Evolutionary conservation across 306 rosid species (phyloP).

Genomic region (Pachyrhizus erosus): DNA sequence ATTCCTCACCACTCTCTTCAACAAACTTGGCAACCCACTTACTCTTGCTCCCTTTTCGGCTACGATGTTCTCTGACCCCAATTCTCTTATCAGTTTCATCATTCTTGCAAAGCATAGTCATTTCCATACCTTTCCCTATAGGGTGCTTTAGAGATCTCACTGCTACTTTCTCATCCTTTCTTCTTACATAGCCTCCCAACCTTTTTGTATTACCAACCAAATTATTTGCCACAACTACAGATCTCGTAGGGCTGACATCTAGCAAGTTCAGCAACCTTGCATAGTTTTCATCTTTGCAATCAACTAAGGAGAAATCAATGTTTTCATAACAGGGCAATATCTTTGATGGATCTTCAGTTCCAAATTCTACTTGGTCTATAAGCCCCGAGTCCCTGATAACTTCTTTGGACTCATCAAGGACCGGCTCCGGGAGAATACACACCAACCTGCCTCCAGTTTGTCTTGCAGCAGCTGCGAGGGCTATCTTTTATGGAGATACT

Average conservation of each 20-base stretch:
- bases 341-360: conserved; percentile 62
- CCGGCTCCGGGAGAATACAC: conserved; percentile 64
- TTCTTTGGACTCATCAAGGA: conserved; percentile 55
- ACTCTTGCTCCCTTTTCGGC: conserved; percentile 47
- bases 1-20: conserved; percentile 63
- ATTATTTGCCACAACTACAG: conserved; percentile 66
- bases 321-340: conserved; percentile 53
- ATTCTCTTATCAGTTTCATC: conserved; percentile 23
- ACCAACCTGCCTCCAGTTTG: conserved; percentile 69
- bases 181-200: conserved; percentile 45
- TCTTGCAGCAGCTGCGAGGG: conserved; percentile 67
- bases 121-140: conserved; percentile 66
- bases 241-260: conserved; percentile 59
- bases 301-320: conserved; percentile 64
- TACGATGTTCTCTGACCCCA: conserved; percentile 2
- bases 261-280: conserved; percentile 54
- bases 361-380: conserved; percentile 62
- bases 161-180: conserved; percentile 50
- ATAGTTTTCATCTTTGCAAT: conserved; percentile 56
- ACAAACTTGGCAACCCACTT: conserved; percentile 65
- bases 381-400: conserved; percentile 59
- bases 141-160: conserved; percentile 62
- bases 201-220: conserved; percentile 53
- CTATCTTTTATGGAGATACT: conserved; percentile 66
- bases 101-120: conserved; percentile 51